phyloP scores from a whole-genome alignment of 2,329 filamentous ascomycete genomes.

The Cladobotryum protrusum region DNA sequence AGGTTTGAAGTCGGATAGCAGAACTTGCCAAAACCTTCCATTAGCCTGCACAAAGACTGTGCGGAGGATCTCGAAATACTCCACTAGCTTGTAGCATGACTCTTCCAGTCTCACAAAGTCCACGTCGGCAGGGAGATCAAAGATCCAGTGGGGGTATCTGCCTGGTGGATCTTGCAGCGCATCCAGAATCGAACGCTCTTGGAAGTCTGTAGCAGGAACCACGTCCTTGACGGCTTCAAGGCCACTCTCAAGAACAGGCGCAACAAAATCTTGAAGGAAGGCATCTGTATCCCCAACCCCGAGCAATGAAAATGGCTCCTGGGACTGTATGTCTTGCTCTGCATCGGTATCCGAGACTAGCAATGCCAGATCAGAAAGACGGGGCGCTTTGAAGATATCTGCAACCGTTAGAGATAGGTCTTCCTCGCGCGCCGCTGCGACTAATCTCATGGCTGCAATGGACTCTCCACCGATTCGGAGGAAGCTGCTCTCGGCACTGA shows the following conservation, averaged over 20 bases:
- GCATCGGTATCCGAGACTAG: neutral
- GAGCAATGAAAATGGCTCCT: slow-evolving; percentile 2
- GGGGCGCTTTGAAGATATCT: slow-evolving; percentile 7
- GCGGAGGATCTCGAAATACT: slow-evolving; percentile 5
- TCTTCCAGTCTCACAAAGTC: slow-evolving; percentile 1
- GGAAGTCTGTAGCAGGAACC: slow-evolving; percentile 5
- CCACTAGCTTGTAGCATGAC: neutral
- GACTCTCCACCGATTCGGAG: no score
- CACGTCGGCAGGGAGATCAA: slow-evolving; percentile 3
- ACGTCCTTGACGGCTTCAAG: neutral
- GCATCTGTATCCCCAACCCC: neutral
- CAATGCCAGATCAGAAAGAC: slow-evolving; percentile 5
- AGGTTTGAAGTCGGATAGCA: slow-evolving; percentile 2
- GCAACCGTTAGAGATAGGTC: neutral
- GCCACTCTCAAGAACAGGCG: neutral
- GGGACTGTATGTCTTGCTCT: neutral
- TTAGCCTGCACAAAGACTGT: slow-evolving; percentile 7
- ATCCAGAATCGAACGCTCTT: slow-evolving; percentile 4
- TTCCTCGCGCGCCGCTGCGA: no score
- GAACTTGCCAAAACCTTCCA: slow-evolving; percentile 6
- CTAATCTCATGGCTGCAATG: no score
- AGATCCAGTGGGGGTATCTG: slow-evolving; percentile 9
- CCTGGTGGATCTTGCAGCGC: slow-evolving; percentile 5
- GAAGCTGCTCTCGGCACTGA: no score
- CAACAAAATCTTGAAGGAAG: slow-evolving; percentile 4